Conservation (phyloP, 2,329 filamentous ascomycete species). For the Phyllosticta citriasiana region DNA sequence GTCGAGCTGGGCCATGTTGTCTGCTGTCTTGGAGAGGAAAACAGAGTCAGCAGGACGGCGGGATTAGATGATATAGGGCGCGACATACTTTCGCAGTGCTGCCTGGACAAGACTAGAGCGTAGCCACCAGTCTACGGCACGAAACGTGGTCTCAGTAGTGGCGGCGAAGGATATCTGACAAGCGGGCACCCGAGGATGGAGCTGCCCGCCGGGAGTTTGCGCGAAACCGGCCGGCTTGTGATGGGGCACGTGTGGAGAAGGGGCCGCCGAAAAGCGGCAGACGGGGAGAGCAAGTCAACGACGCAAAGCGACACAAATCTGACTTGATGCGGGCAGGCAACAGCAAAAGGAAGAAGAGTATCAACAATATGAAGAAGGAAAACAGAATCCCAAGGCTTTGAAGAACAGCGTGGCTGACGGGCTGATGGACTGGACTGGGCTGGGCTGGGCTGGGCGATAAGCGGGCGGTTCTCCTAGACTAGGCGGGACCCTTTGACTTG, state of each 20-base stretch:
- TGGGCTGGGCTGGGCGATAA: background rate
- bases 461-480: background rate
- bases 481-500: background rate
- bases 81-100: background rate
- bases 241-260: constrained; percentile 4
- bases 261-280: background rate
- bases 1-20: constrained; percentile 86
- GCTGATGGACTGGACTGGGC: background rate
- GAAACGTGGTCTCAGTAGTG: constrained; percentile 9
- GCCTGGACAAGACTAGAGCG: background rate
- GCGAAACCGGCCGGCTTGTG: constrained; percentile 6
- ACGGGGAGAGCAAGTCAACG: background rate
- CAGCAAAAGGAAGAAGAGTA: background rate
- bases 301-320: background rate
- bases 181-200: constrained; percentile 1
- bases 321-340: background rate
- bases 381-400: background rate
- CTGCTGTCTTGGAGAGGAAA: constrained; percentile 33
- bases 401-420: background rate
- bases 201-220: background rate
- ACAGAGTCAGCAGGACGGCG: too few species aligned
- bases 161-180: constrained; percentile 3
- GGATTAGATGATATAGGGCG: constrained; percentile 1
- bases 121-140: background rate
- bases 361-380: background rate